Conservation (phyloP, 2,329 filamentous ascomycete species). For the Aspergillus intermedius region DNA sequence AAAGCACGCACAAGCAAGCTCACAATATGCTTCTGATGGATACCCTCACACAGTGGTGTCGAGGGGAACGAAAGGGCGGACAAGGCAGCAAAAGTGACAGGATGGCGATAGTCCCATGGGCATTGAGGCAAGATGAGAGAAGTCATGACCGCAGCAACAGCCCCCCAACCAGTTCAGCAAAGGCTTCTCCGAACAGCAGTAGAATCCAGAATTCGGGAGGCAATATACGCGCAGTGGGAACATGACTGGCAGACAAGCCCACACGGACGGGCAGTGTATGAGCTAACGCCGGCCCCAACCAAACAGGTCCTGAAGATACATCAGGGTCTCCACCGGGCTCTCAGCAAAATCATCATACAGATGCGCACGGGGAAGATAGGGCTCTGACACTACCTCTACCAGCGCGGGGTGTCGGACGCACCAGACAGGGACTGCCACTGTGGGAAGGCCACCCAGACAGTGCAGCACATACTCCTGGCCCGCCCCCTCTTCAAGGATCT, state of each 20-base stretch:
- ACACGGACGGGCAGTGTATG: neutral
- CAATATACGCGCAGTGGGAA: neutral
- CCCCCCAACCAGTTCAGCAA: neutral
- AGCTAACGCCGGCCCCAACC: neutral
- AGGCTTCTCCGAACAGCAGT: neutral
- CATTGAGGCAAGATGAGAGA: neutral
- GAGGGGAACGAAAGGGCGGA: neutral
- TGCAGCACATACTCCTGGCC: conserved; percentile 4
- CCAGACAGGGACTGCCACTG: too few relatives aligned
- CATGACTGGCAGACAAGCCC: neutral
- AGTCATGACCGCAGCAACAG: neutral
- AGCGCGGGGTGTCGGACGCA: too few relatives aligned
- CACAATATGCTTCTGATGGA: neutral
- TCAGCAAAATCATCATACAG: neutral
- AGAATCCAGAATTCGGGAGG: neutral
- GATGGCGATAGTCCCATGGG: neutral
- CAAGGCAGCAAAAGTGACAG: neutral
- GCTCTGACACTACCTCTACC: too few relatives aligned
- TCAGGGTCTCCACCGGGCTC: neutral
- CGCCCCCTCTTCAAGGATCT: conserved; percentile 3
- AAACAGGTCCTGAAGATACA: neutral
- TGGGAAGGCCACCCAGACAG: too few relatives aligned
- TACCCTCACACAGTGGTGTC: neutral
- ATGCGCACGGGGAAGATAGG: conserved; percentile 9
- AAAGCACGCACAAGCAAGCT: neutral